A percentile compares a stretch with the other conserved stretches of the same genome.
Evolutionary conservation across 306 rosid genomes (phyloP).

Genomic region (Mimosa bimucronata): DNA sequence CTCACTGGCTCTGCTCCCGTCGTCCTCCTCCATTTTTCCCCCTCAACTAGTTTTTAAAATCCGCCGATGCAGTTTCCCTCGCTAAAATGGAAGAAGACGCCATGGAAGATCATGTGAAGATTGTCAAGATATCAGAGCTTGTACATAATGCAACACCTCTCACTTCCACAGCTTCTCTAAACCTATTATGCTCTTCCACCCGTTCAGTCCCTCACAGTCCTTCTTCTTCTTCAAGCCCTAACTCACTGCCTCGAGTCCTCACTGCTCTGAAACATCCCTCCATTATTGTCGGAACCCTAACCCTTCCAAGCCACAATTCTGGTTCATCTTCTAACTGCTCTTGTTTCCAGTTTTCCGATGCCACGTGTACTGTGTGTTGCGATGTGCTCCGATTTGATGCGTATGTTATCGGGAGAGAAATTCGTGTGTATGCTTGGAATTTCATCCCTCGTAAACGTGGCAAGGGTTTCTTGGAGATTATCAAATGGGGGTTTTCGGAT

Average conservation of each 20-base stretch:
- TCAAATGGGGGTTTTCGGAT: constrained; percentile 61
- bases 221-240: constrained; percentile 27
- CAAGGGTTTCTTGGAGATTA: constrained; percentile 72
- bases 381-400: constrained; percentile 64
- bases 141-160: constrained; percentile 47
- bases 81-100: not conserved
- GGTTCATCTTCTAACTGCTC: constrained; percentile 47
- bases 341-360: constrained; percentile 78
- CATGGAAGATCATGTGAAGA: constrained; percentile 47
- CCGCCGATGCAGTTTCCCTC: not conserved
- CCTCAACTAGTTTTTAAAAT: not conserved
- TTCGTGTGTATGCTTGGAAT: constrained; percentile 72
- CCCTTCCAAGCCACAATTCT: constrained; percentile 41
- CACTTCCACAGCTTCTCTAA: constrained; percentile 55
- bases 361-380: constrained; percentile 69
- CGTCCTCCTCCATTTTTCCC: not conserved
- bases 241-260: constrained; percentile 44
- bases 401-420: constrained; percentile 45
- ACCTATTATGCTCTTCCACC: constrained; percentile 18
- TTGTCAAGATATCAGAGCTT: constrained; percentile 51
- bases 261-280: constrained; percentile 50
- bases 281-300: constrained; percentile 61
- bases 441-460: constrained; percentile 64
- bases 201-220: constrained; percentile 16
- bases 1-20: not conserved